Conservation (phyloP, 1,284 basidiomycete genomes). For the Tausonia pullulans region DNA sequence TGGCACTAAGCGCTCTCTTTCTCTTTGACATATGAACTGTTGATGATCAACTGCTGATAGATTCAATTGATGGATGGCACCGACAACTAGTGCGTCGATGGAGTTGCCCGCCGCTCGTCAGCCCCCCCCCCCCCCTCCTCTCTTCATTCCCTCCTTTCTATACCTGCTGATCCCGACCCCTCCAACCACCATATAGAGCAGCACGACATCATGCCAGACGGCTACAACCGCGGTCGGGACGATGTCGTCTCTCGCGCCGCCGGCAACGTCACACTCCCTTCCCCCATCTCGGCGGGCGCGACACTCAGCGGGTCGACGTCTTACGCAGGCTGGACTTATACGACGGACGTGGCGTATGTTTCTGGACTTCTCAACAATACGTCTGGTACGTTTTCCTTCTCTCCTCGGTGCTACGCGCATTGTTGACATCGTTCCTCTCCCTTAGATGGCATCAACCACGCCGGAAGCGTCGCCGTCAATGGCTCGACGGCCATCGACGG, state of each 20-base stretch:
- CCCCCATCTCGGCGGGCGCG: slow-evolving; percentile 25
- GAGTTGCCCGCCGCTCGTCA: neutral
- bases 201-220: slow-evolving; percentile 21
- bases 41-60: neutral
- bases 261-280: slow-evolving; percentile 23
- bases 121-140: no score
- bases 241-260: slow-evolving; percentile 73
- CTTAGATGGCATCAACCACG: slow-evolving; percentile 62
- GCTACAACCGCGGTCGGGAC: slow-evolving; percentile 56
- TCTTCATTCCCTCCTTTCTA: neutral
- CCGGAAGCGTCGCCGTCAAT: slow-evolving; percentile 46
- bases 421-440: neutral
- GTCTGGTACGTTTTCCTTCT: slow-evolving; percentile 33
- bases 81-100: neutral
- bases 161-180: neutral
- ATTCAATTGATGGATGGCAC: neutral
- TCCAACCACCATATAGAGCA: neutral
- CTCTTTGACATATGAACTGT: neutral
- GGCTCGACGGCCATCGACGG: slow-evolving; percentile 66
- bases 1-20: neutral
- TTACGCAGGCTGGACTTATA: slow-evolving; percentile 52
- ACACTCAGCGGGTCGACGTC: slow-evolving; percentile 49
- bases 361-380: slow-evolving; percentile 57
- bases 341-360: slow-evolving; percentile 54
- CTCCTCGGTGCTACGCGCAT: slow-evolving; percentile 14